Conservation (phyloP, 208 protist species). For the Acanthamoeba healyi region DNA sequence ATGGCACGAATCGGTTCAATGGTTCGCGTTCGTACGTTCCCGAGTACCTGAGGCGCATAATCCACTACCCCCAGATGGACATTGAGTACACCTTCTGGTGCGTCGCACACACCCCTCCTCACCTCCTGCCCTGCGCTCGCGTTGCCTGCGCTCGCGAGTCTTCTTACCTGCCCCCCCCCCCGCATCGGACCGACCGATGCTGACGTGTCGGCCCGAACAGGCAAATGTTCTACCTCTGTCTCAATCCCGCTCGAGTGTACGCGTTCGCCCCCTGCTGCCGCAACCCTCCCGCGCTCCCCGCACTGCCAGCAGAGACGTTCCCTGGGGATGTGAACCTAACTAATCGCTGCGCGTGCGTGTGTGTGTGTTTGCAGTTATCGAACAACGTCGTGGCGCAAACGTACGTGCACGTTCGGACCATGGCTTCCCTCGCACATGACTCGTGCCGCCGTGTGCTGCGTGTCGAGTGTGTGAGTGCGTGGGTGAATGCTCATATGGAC, state of each 20-base stretch:
- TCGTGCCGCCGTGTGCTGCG: too few species aligned
- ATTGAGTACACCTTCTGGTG: constrained; percentile 79
- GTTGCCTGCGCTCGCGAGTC: not conserved
- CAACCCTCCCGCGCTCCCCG: not conserved
- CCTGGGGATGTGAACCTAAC: not conserved
- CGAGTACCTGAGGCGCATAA: constrained; percentile 45
- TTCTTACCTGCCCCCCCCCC: not conserved
- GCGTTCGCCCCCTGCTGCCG: not conserved
- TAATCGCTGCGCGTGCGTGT: not conserved
- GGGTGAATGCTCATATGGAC: too few species aligned
- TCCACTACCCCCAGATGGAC: constrained; percentile 81
- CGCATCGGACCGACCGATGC: not conserved
- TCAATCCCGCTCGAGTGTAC: constrained; percentile 70
- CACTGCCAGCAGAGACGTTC: not conserved
- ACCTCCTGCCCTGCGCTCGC: too few species aligned
- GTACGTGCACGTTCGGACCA: not conserved
- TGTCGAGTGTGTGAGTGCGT: constrained; percentile 89
- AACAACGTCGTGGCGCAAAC: constrained; percentile 27
- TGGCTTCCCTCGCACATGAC: too few species aligned
- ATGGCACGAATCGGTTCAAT: constrained; percentile 6
- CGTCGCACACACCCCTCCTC: not conserved
- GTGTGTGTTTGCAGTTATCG: not conserved
- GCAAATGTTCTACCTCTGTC: constrained; percentile 79
- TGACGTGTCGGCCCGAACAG: not conserved
- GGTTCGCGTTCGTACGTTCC: constrained; percentile 38